Evolutionary conservation across 208 protist species (phyloP).

Genomic region (Trypanosoma mega): DNA sequence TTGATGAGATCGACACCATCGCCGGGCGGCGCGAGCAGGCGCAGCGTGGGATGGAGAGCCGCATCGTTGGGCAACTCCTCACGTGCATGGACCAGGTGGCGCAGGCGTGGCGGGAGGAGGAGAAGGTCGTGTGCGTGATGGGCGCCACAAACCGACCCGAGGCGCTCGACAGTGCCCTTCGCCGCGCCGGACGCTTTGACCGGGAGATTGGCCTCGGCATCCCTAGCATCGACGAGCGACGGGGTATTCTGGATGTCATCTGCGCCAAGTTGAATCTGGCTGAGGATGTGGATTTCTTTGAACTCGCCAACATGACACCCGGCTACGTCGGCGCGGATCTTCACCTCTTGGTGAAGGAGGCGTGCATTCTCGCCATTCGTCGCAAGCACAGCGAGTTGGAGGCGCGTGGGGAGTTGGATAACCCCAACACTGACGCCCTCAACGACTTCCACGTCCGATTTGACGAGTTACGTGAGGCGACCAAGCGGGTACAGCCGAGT

Average conservation of each 20-base stretch:
- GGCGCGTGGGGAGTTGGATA: constrained; percentile 30
- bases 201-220: constrained; percentile 96
- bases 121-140: constrained; percentile 94
- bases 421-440: constrained; percentile 54
- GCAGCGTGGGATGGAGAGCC: constrained; percentile 97
- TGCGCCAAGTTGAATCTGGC: constrained; percentile 78
- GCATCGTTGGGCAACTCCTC: constrained; percentile 98
- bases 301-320: constrained; percentile 94
- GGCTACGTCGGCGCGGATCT: constrained; percentile 98
- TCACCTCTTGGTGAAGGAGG: constrained; percentile 95
- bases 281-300: constrained; percentile 92
- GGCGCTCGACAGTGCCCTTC: constrained; percentile 95
- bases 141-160: constrained; percentile 96
- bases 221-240: constrained; percentile 91
- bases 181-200: constrained; percentile 98
- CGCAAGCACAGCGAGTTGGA: constrained; percentile 78
- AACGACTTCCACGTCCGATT: constrained; percentile 72
- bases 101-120: constrained; percentile 81
- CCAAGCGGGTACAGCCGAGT: constrained; percentile 97
- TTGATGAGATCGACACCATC: constrained; percentile 99
- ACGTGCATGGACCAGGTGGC: constrained; percentile 98
- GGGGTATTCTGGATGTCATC: constrained; percentile 88
- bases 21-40: constrained; percentile 93
- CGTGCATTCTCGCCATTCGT: constrained; percentile 86
- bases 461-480: constrained; percentile 86